Base-by-base conservation (phyloP, 2,329 filamentous ascomycete genomes). In the Dactylellina leptospora region DNA sequence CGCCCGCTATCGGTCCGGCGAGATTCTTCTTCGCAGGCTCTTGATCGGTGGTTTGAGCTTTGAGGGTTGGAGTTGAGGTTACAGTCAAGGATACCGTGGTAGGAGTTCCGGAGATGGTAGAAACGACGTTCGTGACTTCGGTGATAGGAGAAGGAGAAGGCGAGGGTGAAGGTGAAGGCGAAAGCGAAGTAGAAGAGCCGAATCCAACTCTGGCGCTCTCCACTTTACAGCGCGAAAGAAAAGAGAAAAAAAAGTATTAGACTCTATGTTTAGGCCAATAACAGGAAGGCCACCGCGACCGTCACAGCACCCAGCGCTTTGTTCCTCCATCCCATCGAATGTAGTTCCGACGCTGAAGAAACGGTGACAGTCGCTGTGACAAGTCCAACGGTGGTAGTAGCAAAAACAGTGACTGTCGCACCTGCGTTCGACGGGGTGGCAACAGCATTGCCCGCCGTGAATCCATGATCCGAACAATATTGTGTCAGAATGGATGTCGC, bases 351-450 rank as follows among this genome's bases (percentile, higher is more conserved):
- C n/a, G 59, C 68, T 13, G 68, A 59, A 38, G 59, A 64, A 47
- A 54, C 59, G 48, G 59, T 62, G 23, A 62, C 38, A 22, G 68
- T 72, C 45, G 54, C 50, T 11, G 62, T 68, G 54, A 47, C 53
- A 13, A 64, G 13, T 16, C 58, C 56, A 56, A 72, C 68, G 33
- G 68, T 72, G 68, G 68, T 60, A 58, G 68, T 72, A 64, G 68
- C 68, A 72, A 51, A 64, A 72, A 72, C 59, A 64, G 68, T 72
- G 68, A 64, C 59, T 50, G 56, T 27, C 59, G 59, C 66, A 71
- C 66, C 66, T 71, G 59, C 28, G 23, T 55, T 48, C 13, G 64
- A 51, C 55, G 59, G 59, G 28, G 30, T 45, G 10, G 59, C 59
- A 28, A 40, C 38, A 28, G 48, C 38, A n/a, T 48, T 47, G 25